phyloP scores from a whole-genome alignment of 2,329 filamentous ascomycete genomes.

The Aspergillus sp. region DNA sequence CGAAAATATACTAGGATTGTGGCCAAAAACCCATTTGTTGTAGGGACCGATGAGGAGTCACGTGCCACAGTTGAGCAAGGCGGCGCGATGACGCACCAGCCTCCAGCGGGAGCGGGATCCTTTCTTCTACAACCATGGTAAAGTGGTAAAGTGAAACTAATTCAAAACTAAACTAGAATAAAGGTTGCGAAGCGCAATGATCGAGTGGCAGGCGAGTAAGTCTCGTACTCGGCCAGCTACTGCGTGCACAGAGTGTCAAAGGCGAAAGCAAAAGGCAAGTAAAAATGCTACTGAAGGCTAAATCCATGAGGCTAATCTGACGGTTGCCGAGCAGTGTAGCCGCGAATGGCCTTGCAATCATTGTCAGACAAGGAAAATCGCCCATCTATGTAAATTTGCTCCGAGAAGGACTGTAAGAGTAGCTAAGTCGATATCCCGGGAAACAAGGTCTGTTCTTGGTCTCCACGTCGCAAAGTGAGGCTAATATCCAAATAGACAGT shows the following conservation, averaged over 20 bases:
- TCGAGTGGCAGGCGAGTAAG: conserved; percentile 10
- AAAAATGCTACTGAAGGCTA: neutral
- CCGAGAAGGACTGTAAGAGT: conserved; percentile 34
- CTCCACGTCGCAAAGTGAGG: no score
- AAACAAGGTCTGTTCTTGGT: conserved; percentile 19
- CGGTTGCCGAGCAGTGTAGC: conserved; percentile 46
- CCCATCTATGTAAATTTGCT: conserved; percentile 54
- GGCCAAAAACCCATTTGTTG: neutral
- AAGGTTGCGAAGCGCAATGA: neutral
- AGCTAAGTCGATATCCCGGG: conserved; percentile 5
- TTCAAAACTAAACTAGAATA: neutral
- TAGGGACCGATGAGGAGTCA: neutral
- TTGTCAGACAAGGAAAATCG: conserved; percentile 53
- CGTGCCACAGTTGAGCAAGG: neutral
- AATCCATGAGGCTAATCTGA: conserved; percentile 16
- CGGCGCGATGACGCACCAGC: neutral
- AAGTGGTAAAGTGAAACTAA: neutral
- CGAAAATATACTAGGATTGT: neutral
- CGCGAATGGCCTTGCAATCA: conserved; percentile 58
- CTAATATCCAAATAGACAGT: neutral
- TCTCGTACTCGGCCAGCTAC: conserved; percentile 21
- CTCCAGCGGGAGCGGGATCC: no score
- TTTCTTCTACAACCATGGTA: neutral
- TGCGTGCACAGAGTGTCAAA: conserved; percentile 55
- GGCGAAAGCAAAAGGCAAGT: conserved; percentile 56